phyloP scores from a whole-genome alignment of 108 stramenopile genomes.

The Mediolabrus comicus region DNA sequence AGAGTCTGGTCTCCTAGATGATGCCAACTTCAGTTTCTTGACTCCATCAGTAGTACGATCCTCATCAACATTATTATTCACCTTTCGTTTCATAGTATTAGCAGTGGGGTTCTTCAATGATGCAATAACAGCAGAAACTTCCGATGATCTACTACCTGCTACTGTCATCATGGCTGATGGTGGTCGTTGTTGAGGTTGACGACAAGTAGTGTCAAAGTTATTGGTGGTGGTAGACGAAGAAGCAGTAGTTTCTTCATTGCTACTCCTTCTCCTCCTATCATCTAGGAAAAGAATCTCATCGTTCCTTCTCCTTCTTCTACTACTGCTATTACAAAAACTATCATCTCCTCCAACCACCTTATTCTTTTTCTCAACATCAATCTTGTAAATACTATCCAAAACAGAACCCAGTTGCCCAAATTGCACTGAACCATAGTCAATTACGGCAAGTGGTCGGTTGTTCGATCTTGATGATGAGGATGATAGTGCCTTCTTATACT shows the following conservation, averaged over 20 bases:
- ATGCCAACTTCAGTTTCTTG: neutral
- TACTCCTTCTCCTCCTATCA: neutral
- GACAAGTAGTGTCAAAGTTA: neutral
- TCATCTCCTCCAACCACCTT: neutral
- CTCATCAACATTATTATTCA: neutral
- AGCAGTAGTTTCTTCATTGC: neutral
- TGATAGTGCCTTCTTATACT: neutral
- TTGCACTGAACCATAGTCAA: slow-evolving; percentile 26
- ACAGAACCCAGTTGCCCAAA: slow-evolving; percentile 22
- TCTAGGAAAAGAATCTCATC: too few relatives aligned
- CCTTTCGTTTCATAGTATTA: neutral
- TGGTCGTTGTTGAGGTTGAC: too few relatives aligned
- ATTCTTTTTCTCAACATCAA: neutral
- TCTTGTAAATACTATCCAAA: slow-evolving; percentile 28
- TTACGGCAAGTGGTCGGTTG: slow-evolving; percentile 13
- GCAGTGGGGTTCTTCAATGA: slow-evolving; percentile 10
- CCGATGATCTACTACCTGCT: slow-evolving; percentile 3
- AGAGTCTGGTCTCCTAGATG: too few relatives aligned
- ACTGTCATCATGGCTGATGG: neutral
- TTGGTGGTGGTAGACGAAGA: neutral
- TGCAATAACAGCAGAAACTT: slow-evolving; percentile 9
- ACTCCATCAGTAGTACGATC: neutral
- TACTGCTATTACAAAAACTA: too few relatives aligned
- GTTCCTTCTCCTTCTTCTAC: too few relatives aligned
- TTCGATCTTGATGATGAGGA: neutral